Conservation (phyloP, 2,329 filamentous ascomycete genomes). For the Colletotrichum incanum region DNA sequence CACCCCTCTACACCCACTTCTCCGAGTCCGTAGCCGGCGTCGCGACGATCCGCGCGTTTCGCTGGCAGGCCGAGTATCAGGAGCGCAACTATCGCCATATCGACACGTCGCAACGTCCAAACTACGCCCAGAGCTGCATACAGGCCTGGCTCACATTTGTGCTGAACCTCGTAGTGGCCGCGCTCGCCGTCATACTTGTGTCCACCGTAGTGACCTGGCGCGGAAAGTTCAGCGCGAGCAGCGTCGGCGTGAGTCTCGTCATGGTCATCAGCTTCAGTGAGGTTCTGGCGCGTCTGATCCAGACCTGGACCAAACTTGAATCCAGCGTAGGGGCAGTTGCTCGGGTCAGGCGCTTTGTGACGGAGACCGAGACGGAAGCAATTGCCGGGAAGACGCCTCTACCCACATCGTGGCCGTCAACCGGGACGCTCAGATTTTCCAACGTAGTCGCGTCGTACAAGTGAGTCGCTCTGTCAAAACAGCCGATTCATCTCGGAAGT, state of each 20-base stretch:
- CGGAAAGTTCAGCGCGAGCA: constrained; percentile 47
- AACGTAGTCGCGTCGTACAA: constrained; percentile 22
- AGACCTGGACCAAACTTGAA: constrained; percentile 46
- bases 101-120: constrained; percentile 13
- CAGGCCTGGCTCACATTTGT: constrained; percentile 21
- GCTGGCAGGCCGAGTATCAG: constrained; percentile 25
- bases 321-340: constrained; percentile 29
- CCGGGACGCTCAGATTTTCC: constrained; percentile 12
- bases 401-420: neutral
- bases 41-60: constrained; percentile 45
- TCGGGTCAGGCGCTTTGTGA: constrained; percentile 16
- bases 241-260: constrained; percentile 46
- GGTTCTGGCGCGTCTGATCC: constrained; percentile 3
- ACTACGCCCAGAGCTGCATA: constrained; percentile 16
- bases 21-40: constrained; percentile 45
- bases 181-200: constrained; percentile 16
- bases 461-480: neutral
- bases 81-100: neutral
- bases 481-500: fast-evolving
- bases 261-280: constrained; percentile 38
- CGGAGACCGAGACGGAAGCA: constrained; percentile 6
- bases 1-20: constrained; percentile 53
- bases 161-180: constrained; percentile 23
- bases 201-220: constrained; percentile 42
- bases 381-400: neutral